Evolutionary conservation across 208 protist genomes (phyloP).

Genomic region (Leishmania aethiopica): DNA sequence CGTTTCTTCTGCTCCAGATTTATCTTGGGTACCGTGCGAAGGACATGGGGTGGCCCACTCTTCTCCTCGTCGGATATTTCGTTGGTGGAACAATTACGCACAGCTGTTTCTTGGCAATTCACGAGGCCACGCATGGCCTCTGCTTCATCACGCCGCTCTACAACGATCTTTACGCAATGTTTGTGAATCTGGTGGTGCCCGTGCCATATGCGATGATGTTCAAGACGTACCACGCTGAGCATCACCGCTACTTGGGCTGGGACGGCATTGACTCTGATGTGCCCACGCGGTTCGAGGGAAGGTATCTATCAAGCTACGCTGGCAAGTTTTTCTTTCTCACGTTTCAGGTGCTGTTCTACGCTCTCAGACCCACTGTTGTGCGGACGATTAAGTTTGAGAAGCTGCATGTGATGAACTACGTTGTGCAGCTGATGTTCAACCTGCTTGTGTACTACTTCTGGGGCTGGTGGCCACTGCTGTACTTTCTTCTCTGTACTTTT

Average conservation of each 20-base stretch:
- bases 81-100: constrained; percentile 88
- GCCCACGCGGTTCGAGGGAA: constrained; percentile 76
- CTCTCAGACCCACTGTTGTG: constrained; percentile 80
- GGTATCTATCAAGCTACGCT: constrained; percentile 60
- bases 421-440: constrained; percentile 48
- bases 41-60: constrained; percentile 72
- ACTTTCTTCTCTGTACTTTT: constrained; percentile 77
- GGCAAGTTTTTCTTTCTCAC: constrained; percentile 87
- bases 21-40: constrained; percentile 58
- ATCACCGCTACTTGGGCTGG: constrained; percentile 93
- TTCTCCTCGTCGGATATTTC: constrained; percentile 73
- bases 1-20: constrained; percentile 66
- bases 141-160: constrained; percentile 68
- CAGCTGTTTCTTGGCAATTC: constrained; percentile 86
- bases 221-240: constrained; percentile 92
- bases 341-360: constrained; percentile 92
- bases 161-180: constrained; percentile 86
- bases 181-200: constrained; percentile 89
- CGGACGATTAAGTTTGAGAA: constrained; percentile 60
- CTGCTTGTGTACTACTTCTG: constrained; percentile 49
- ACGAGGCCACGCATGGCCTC: constrained; percentile 93
- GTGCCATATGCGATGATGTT: constrained; percentile 93
- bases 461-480: constrained; percentile 71
- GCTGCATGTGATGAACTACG: constrained; percentile 61
- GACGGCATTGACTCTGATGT: constrained; percentile 90